These are phyloP conservation scores for Neurospora sp. DNA, from an alignment of 495 filamentous ascomycete genomes.

Conservation along the genomic window DNA sequence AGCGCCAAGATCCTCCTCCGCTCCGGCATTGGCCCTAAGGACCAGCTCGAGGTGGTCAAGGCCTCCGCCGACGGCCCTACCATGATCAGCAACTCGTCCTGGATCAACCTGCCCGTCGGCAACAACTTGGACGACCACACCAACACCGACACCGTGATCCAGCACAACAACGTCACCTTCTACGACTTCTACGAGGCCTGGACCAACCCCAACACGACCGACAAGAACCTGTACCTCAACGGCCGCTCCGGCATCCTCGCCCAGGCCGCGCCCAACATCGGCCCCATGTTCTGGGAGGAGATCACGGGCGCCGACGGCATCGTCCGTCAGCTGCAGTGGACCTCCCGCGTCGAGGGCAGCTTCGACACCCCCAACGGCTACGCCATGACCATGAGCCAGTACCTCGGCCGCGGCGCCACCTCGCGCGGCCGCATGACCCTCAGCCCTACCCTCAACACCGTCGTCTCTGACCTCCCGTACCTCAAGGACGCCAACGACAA, in stretches of 20 bases:
- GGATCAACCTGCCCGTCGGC: conserved; percentile 68
- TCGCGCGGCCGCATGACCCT: conserved; percentile 56
- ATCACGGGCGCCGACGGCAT: conserved; percentile 53
- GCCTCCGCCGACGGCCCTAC: conserved; percentile 40
- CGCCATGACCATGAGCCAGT: conserved; percentile 54
- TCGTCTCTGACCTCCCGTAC: conserved; percentile 45
- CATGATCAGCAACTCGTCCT: conserved; percentile 43
- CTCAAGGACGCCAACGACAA: conserved; percentile 44
- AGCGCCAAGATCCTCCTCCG: conserved; percentile 57
- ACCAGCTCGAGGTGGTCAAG: conserved; percentile 49
- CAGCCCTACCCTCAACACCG: conserved; percentile 43
- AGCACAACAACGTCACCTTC: conserved; percentile 47
- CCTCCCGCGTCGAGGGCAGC: conserved; percentile 49
- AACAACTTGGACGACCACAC: conserved; percentile 65
- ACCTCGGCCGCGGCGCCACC: conserved; percentile 52
- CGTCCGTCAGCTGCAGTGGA: conserved; percentile 56
- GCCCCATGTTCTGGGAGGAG: conserved; percentile 52
- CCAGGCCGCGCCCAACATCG: conserved; percentile 60
- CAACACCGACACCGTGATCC: conserved; percentile 53
- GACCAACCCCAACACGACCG: conserved; percentile 28
- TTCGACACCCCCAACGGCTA: conserved; percentile 29
- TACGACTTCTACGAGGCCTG: conserved; percentile 59
- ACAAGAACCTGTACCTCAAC: conserved; percentile 27
- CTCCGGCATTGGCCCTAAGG: conserved; percentile 54
- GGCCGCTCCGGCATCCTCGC: conserved; percentile 52